Evolutionary conservation across 345 rosid species (phyloP).

Genomic region (Aquilaria sinensis): DNA sequence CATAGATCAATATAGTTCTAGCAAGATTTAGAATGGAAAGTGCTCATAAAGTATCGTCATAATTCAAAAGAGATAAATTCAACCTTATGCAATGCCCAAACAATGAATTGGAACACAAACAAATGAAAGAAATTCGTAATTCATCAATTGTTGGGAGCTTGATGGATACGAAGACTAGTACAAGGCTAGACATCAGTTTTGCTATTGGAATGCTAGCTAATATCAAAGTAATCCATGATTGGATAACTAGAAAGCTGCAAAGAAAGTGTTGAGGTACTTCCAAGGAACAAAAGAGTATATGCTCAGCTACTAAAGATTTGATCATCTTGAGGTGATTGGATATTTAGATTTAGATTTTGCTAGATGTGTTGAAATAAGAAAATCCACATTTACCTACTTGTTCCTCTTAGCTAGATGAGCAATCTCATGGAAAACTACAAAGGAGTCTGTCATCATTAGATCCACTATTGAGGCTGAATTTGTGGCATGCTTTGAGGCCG

Average conservation of each 20-base stretch:
- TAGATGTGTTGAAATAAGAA: not conserved
- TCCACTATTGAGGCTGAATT: slow-evolving; percentile 12
- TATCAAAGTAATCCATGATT: slow-evolving; percentile 2
- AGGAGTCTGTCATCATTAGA: slow-evolving; percentile 1
- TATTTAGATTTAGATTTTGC: slow-evolving; percentile 12
- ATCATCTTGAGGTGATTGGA: slow-evolving; percentile 3
- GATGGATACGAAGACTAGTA: not conserved
- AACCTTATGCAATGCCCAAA: slow-evolving; percentile 5
- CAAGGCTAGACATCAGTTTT: slow-evolving; percentile 1
- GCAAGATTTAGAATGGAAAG: not conserved
- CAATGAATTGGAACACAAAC: slow-evolving; percentile 3
- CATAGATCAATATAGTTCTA: slow-evolving; percentile 7
- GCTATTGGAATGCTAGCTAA: not conserved
- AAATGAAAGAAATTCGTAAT: slow-evolving; percentile 1
- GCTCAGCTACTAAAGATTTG: slow-evolving; percentile 7
- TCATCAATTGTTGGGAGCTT: not conserved
- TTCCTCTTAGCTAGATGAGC: slow-evolving; percentile 5
- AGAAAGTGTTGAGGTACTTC: slow-evolving; percentile 1
- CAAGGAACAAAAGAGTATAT: not conserved
- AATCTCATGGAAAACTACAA: slow-evolving; percentile 11
- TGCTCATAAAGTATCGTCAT: not conserved
- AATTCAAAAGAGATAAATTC: slow-evolving; percentile 4
- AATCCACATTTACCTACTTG: slow-evolving; percentile 8
- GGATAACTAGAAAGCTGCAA: slow-evolving; percentile 5
- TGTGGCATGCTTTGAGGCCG: slow-evolving; percentile 11